Conservation (phyloP, 257 asterid genomes). For the Solanum ossicruentum region DNA sequence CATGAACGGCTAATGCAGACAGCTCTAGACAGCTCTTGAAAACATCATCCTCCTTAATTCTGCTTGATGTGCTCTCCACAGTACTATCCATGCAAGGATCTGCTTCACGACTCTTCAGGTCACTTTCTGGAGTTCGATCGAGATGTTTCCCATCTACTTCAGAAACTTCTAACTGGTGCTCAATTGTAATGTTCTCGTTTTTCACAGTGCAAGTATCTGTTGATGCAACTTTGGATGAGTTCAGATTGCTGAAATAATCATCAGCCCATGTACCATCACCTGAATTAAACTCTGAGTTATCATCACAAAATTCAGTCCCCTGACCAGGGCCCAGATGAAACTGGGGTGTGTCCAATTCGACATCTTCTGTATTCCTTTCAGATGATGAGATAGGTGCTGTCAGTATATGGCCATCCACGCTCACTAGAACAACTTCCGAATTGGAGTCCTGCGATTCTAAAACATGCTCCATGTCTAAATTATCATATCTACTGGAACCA, state of each 20-base stretch:
- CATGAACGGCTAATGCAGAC: constrained; percentile 26
- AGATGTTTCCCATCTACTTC: constrained; percentile 19
- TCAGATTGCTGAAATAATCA: constrained; percentile 27
- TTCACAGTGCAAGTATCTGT: constrained; percentile 5
- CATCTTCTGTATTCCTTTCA: constrained; percentile 38
- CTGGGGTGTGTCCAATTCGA: constrained; percentile 52
- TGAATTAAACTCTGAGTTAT: constrained; percentile 15
- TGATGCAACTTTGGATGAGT: constrained; percentile 17
- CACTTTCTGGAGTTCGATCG: constrained; percentile 12
- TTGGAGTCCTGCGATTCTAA: constrained; percentile 44
- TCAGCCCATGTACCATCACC: constrained; percentile 39
- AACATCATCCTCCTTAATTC: constrained; percentile 32
- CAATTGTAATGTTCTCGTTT: constrained; percentile 8
- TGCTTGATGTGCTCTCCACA: constrained; percentile 13
- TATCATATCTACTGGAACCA: constrained; percentile 44
- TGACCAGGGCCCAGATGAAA: constrained; percentile 74
- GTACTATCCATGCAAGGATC: constrained; percentile 6
- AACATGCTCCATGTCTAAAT: constrained; percentile 42
- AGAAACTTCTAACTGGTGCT: constrained; percentile 13
- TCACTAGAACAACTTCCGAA: constrained; percentile 86
- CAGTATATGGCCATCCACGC: constrained; percentile 82
- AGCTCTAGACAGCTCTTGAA: constrained; percentile 77
- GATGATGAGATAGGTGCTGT: constrained; percentile 79
- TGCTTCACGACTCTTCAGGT: constrained; percentile 11
- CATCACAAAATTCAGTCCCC: constrained; percentile 23